A percentile compares a stretch with the other conserved stretches of the same genome.
Evolutionary conservation across 192 early-diverging fungal species (phyloP).

Genomic region (Linnemannia elongata): DNA sequence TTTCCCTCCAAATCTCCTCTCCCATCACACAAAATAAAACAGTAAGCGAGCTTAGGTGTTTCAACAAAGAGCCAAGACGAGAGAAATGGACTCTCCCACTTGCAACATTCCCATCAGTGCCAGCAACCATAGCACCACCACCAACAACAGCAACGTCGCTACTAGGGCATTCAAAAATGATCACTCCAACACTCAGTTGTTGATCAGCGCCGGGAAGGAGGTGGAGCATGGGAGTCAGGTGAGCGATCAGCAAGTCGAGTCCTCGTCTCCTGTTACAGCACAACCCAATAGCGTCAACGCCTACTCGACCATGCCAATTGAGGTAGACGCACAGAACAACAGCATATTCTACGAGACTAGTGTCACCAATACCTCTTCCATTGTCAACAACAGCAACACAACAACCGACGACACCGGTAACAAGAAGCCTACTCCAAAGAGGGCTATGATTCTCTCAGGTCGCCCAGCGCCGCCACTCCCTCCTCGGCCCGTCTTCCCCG

Average conservation of each 20-base stretch:
- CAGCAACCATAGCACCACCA: neutral
- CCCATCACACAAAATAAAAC: neutral
- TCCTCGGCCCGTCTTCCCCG: conserved; percentile 34
- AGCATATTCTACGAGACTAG: neutral
- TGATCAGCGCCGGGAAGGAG: neutral
- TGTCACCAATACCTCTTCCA: neutral
- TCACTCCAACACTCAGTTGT: neutral
- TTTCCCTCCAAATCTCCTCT: neutral
- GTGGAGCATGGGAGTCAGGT: neutral
- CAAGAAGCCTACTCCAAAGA: conserved; percentile 22
- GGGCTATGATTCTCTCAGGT: conserved; percentile 34
- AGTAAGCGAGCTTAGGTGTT: neutral
- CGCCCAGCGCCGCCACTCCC: conserved; percentile 29
- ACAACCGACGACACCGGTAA: neutral
- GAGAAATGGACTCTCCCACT: neutral
- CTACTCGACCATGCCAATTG: neutral
- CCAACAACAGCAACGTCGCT: neutral
- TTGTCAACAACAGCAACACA: neutral
- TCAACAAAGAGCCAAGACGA: neutral
- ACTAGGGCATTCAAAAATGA: neutral
- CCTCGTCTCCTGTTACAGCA: neutral
- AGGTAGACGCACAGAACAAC: neutral
- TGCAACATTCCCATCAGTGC: neutral
- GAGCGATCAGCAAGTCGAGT: neutral
- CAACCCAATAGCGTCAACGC: neutral